phyloP scores from a whole-genome alignment of 1,139 yeast genomes.

The Ogataea hybrid region DNA sequence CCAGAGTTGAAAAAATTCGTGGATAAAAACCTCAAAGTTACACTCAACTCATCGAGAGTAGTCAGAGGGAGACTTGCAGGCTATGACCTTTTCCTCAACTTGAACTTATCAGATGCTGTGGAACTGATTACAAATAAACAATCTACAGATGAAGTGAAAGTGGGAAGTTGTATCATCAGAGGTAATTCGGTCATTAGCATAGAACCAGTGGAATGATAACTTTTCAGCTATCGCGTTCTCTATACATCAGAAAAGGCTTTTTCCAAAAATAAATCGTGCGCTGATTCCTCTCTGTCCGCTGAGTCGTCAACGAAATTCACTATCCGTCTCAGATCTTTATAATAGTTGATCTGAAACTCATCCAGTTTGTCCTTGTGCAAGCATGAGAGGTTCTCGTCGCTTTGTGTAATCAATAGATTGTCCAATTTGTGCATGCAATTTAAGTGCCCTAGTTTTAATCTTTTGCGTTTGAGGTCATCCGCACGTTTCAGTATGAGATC shows the following conservation, averaged over 20 bases:
- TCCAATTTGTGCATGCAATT: constrained; percentile 17
- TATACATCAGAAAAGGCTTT: constrained; percentile 12
- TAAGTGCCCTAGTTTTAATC: constrained; percentile 27
- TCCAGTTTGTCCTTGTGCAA: constrained; percentile 5
- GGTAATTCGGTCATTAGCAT: constrained; percentile 34
- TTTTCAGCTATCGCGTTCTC: neutral
- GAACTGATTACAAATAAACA: constrained; percentile 20
- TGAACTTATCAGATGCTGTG: constrained; percentile 32
- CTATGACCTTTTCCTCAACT: constrained; percentile 31
- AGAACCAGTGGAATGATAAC: constrained; percentile 23
- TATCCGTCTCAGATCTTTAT: constrained; percentile 22
- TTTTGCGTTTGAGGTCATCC: constrained; percentile 17
- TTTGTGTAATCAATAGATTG: constrained; percentile 17
- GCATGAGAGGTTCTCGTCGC: constrained; percentile 1
- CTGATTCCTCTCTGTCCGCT: constrained; percentile 5
- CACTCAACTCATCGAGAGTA: constrained; percentile 29
- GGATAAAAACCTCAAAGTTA: constrained; percentile 27
- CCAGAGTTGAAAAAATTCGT: constrained; percentile 33
- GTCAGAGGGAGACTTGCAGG: constrained; percentile 32
- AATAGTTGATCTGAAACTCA: constrained; percentile 29
- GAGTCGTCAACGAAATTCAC: constrained; percentile 18
- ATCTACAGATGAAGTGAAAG: constrained; percentile 17
- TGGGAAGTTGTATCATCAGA: constrained; percentile 32
- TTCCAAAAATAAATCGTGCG: constrained; percentile 16
- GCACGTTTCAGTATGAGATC: constrained; percentile 26